These are phyloP conservation scores for Pyrus betulifolia DNA, from an alignment of 306 rosid genomes.

Conservation along the genomic window DNA sequence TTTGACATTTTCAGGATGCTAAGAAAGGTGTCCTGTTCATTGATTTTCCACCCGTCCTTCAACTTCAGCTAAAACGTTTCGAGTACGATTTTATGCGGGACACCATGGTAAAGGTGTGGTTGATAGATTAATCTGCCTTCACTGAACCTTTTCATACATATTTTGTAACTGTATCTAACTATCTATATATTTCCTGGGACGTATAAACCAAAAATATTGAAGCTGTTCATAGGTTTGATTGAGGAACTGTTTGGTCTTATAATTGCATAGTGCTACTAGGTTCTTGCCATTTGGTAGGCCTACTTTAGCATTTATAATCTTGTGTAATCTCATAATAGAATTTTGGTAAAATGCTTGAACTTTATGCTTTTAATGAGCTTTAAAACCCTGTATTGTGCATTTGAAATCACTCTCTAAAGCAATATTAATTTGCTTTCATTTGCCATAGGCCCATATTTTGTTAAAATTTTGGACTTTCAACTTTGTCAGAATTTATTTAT, in stretches of 20 bases:
- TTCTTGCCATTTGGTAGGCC: not conserved
- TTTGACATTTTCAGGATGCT: slow-evolving; percentile 63
- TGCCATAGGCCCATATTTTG: not conserved
- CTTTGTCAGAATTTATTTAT: not conserved
- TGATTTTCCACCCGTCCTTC: slow-evolving; percentile 97
- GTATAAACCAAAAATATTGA: not conserved
- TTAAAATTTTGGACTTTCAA: not conserved
- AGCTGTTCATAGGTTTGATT: not conserved
- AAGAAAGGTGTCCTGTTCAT: slow-evolving; percentile 83
- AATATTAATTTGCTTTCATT: not conserved
- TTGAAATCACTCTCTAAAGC: not conserved
- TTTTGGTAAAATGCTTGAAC: not conserved
- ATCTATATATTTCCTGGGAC: not conserved
- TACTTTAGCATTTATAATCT: not conserved
- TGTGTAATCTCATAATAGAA: not conserved
- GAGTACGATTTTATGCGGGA: slow-evolving; percentile 83
- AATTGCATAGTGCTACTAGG: not conserved
- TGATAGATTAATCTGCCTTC: slow-evolving; percentile 1
- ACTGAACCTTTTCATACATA: not conserved
- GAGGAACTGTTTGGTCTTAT: not conserved
- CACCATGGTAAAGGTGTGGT: slow-evolving; percentile 89
- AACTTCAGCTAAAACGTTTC: slow-evolving; percentile 92
- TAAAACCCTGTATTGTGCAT: not conserved
- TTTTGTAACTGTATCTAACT: not conserved
- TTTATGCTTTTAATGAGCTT: not conserved